These are phyloP conservation scores for Wickerhamomyces pijperi DNA, from an alignment of 805 yeast genomes.

Conservation along the genomic window DNA sequence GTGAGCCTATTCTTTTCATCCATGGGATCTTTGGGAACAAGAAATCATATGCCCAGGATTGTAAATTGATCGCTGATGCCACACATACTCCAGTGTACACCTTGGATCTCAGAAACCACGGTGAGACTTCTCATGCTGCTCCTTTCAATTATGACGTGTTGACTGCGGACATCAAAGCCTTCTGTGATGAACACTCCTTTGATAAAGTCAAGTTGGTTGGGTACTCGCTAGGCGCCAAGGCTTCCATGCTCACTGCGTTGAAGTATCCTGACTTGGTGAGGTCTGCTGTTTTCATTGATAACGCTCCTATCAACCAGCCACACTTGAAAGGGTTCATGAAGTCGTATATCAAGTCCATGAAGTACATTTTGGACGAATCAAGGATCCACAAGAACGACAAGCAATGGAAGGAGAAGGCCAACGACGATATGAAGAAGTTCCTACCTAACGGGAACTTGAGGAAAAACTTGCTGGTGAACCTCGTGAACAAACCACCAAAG, in stretches of 20 bases:
- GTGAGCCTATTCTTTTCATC: slow-evolving; percentile 28
- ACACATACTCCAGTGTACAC: slow-evolving; percentile 28
- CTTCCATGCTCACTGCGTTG: slow-evolving; percentile 35
- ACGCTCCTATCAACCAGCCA: slow-evolving; percentile 30
- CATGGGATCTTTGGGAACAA: slow-evolving; percentile 43
- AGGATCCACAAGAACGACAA: slow-evolving; percentile 17
- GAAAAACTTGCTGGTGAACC: slow-evolving; percentile 28
- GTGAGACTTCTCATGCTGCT: slow-evolving; percentile 30
- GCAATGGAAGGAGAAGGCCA: slow-evolving; percentile 72
- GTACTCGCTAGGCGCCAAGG: slow-evolving; percentile 44
- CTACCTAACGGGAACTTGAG: slow-evolving; percentile 59
- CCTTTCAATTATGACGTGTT: slow-evolving; percentile 33
- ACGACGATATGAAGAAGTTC: slow-evolving; percentile 83
- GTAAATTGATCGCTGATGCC: slow-evolving; percentile 22
- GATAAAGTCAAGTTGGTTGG: slow-evolving; percentile 26
- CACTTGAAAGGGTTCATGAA: slow-evolving; percentile 25
- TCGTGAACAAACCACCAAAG: slow-evolving; percentile 21
- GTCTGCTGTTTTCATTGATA: slow-evolving; percentile 36
- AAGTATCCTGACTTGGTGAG: slow-evolving; percentile 27
- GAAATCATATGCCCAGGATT: slow-evolving; percentile 29
- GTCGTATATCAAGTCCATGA: slow-evolving; percentile 31
- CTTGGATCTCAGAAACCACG: slow-evolving; percentile 41
- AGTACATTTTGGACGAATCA: slow-evolving; percentile 75
- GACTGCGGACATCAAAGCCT: slow-evolving; percentile 31
- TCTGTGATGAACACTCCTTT: slow-evolving; percentile 22